These are phyloP conservation scores for Wilcoxina mikolae DNA, from an alignment of 495 filamentous ascomycete species.

Conservation along the genomic window DNA sequence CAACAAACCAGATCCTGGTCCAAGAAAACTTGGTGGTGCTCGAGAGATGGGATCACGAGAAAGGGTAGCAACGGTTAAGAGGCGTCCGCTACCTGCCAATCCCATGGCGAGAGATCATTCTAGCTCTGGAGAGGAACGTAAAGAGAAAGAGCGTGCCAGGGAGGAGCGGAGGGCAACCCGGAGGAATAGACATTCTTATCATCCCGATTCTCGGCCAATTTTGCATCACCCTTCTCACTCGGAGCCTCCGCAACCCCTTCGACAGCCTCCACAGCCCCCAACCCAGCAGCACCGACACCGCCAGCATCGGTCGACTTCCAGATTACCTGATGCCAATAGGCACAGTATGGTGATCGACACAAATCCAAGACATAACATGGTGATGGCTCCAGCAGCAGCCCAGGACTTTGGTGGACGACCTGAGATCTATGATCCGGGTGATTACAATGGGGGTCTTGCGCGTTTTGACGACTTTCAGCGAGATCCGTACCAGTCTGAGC, in stretches of 20 bases:
- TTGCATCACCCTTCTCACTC: not conserved
- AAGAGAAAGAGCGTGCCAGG: not conserved
- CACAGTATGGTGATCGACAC: constrained; percentile 7
- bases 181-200: constrained; percentile 18
- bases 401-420: not conserved
- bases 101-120: constrained; percentile 14
- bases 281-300: constrained; percentile 5
- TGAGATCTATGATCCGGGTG: constrained; percentile 20
- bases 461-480: constrained; percentile 14
- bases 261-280: constrained; percentile 8
- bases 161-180: constrained; percentile 13
- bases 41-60: constrained; percentile 22
- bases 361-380: constrained; percentile 1
- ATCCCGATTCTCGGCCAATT: constrained; percentile 2
- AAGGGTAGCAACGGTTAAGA: constrained; percentile 12
- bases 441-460: constrained; percentile 17
- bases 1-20: constrained; percentile 15
- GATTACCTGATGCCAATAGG: not conserved
- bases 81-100: constrained; percentile 22
- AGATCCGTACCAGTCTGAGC: constrained; percentile 15
- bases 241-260: not conserved
- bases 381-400: not conserved
- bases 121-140: constrained; percentile 5
- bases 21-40: constrained; percentile 21
- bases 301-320: not conserved